Base-by-base conservation (phyloP, 257 asterid species). In the Cruciata laevipes region DNA sequence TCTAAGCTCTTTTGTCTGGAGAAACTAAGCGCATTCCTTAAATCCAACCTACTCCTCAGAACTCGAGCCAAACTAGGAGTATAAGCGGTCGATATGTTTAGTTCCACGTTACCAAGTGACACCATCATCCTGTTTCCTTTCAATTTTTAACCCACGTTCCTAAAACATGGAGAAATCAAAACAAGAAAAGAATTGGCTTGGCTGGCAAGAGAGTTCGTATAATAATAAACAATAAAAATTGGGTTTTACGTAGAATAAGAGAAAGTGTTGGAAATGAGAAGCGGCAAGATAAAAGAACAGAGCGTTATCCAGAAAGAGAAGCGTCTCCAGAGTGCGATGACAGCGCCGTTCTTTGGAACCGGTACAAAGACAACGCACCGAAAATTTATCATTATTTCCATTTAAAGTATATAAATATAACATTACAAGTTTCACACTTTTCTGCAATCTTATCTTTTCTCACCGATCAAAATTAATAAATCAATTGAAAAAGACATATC, bases 121-220 rank as follows among this genome's bases (percentile, higher is more conserved):
- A 17, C 57, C 75, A 57, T 57, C 71, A 59, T 72, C 31, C 27
- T 53, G 63, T 13, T 44, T 24, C 37, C 7, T 17, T 32, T 51
- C 67, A 63, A 62, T 24, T 38, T 64, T 20, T 44, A 6, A 47
- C 59, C 33, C 10, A 53, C 21, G 33, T 10, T 60, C 32, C 73
- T 69, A 32, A 60, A 42, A 42, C 51, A 42, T 42, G 18, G 51
- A 13, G 3, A 11, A 44, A 27, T 4, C 13, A 20, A 53, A 53
- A 53, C 11, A 53, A 53, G 14, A 53, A 53, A 51, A 53, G 27
- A 53, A 53, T 12, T 42, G 55, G 55, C 20, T 14, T 42, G 3
- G 12, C 51, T 13, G 0, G 13, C 9, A 12, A 12, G 51, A 12
- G 51, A 42, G 18, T 42, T 42, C 51, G 3, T 16, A 51, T 4